Conservation (phyloP, 108 stramenopile genomes). For the Cyclotella sp. region DNA sequence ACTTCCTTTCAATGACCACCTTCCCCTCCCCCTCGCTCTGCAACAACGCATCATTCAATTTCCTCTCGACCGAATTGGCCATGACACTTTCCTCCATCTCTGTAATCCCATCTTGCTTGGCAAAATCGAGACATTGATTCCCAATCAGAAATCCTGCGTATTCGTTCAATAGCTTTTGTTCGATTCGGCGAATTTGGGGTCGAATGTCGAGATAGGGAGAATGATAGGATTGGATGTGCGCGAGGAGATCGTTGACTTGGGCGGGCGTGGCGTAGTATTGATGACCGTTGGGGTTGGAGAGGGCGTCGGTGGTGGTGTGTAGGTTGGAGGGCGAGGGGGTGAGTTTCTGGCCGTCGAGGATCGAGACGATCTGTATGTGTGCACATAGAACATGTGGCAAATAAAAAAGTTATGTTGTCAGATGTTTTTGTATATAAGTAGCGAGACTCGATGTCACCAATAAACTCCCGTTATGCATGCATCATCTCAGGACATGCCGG, state of each 20-base stretch:
- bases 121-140: slow-evolving; percentile 86
- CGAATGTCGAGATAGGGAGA: slow-evolving; percentile 69
- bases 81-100: slow-evolving; percentile 86
- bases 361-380: slow-evolving; percentile 33
- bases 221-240: slow-evolving; percentile 67
- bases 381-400: background rate
- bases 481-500: background rate
- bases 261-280: slow-evolving; percentile 68
- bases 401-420: slow-evolving; percentile 41
- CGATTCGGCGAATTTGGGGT: slow-evolving; percentile 62
- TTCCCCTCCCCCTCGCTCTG: slow-evolving; percentile 61
- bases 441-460: no score
- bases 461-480: background rate
- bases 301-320: slow-evolving; percentile 65
- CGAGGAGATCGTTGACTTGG: slow-evolving; percentile 63
- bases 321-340: slow-evolving; percentile 29
- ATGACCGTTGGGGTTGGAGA: slow-evolving; percentile 70
- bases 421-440: background rate
- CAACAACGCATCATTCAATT: slow-evolving; percentile 80
- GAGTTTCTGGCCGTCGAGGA: slow-evolving; percentile 69
- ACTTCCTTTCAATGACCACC: slow-evolving; percentile 60
- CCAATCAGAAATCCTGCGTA: slow-evolving; percentile 79
- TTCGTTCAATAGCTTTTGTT: slow-evolving; percentile 67
- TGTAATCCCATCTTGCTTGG: slow-evolving; percentile 89
- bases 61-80: slow-evolving; percentile 82